A percentile compares a stretch with the other conserved stretches of the same genome.
Conservation (phyloP, 345 rosid species). For the Geranium brycei region DNA sequence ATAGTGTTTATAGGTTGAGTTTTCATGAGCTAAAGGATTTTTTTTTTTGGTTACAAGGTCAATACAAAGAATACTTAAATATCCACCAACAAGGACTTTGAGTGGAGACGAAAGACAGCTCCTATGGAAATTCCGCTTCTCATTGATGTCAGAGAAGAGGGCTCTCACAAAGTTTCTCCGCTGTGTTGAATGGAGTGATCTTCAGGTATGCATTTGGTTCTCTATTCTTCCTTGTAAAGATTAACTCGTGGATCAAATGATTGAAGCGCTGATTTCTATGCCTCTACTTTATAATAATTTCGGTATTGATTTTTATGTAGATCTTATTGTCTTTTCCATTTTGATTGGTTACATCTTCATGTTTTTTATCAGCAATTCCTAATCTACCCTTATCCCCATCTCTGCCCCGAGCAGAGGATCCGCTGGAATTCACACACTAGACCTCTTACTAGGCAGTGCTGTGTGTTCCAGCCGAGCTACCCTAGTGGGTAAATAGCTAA, state of each 20-base stretch:
- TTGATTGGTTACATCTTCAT: not conserved
- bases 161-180: constrained; percentile 93
- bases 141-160: constrained; percentile 86
- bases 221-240: constrained; percentile 2
- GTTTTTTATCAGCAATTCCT: not conserved
- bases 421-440: not conserved
- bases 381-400: too few species aligned
- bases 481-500: not conserved
- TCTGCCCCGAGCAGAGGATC: not conserved
- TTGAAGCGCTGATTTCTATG: constrained; percentile 2
- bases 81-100: constrained; percentile 79
- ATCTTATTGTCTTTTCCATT: not conserved
- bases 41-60: constrained; percentile 36
- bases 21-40: not conserved
- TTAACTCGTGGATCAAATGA: not conserved
- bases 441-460: not conserved
- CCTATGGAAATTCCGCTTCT: constrained; percentile 93
- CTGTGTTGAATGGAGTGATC: constrained; percentile 96
- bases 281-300: not conserved
- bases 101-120: constrained; percentile 97
- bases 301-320: not conserved
- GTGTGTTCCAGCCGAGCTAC: too few species aligned
- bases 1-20: constrained; percentile 2
- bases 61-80: constrained; percentile 73
- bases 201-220: constrained; percentile 48